These are phyloP conservation scores for Xylaria curta DNA, from an alignment of 495 filamentous ascomycete genomes.

Conservation along the genomic window DNA sequence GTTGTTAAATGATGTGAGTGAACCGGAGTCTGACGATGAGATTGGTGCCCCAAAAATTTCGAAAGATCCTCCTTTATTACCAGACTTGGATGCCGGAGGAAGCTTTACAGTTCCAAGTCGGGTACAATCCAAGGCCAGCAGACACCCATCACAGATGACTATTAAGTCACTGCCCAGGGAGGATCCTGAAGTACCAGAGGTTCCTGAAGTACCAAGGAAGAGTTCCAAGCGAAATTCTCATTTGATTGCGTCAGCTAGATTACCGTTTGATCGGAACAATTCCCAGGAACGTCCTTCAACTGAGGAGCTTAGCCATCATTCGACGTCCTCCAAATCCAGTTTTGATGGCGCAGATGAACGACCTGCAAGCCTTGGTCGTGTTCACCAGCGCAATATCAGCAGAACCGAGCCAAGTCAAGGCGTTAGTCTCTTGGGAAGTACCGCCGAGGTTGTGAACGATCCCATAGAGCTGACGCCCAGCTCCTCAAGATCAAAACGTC, in stretches of 20 bases:
- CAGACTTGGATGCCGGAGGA: constrained; percentile 65
- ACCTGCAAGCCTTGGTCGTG: constrained; percentile 72
- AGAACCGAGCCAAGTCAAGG: constrained; percentile 57
- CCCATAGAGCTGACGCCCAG: constrained; percentile 32
- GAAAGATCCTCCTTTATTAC: constrained; percentile 63
- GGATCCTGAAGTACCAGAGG: constrained; percentile 36
- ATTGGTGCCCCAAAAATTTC: constrained; percentile 54
- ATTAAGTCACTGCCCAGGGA: constrained; percentile 30
- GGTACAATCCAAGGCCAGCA: constrained; percentile 64
- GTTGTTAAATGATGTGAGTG: constrained; percentile 54
- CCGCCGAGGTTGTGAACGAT: constrained; percentile 59
- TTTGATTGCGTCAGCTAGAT: constrained; percentile 48
- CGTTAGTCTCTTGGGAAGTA: constrained; percentile 49
- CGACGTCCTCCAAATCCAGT: constrained; percentile 33
- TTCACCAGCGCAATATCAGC: constrained; percentile 71
- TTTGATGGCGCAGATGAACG: constrained; percentile 52
- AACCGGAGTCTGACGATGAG: constrained; percentile 46
- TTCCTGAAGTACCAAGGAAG: constrained; percentile 62
- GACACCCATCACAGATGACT: constrained; percentile 37
- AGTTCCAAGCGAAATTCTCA: constrained; percentile 64
- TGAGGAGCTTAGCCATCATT: constrained; percentile 48
- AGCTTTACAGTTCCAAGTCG: constrained; percentile 70
- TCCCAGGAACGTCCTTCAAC: constrained; percentile 58
- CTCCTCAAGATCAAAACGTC: constrained; percentile 30
- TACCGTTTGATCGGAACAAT: constrained; percentile 67